phyloP scores from a whole-genome alignment of 2,329 filamentous ascomycete genomes.

The Pseudocercospora eumusae region DNA sequence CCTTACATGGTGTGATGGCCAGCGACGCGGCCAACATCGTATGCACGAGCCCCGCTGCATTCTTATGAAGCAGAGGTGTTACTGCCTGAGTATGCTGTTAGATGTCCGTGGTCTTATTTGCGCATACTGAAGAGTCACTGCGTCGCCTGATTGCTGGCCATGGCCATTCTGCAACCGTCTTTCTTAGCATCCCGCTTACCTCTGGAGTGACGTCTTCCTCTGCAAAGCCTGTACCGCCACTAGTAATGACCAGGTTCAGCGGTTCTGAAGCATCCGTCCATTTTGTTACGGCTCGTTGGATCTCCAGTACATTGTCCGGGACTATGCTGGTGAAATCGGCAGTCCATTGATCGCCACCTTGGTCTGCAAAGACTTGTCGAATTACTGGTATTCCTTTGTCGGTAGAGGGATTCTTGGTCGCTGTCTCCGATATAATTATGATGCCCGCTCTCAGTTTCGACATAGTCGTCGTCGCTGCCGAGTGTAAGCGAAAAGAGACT shows the following conservation, averaged over 20 bases:
- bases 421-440: slow-evolving; percentile 88
- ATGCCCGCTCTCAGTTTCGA: slow-evolving; percentile 68
- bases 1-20: slow-evolving; percentile 83
- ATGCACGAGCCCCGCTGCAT: slow-evolving; percentile 89
- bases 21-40: slow-evolving; percentile 88
- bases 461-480: background rate
- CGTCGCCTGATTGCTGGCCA: background rate
- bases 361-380: slow-evolving; percentile 65
- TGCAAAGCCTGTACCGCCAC: slow-evolving; percentile 91
- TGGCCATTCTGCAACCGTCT: background rate
- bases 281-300: slow-evolving; percentile 69
- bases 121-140: background rate
- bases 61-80: slow-evolving; percentile 74
- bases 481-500: background rate
- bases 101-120: background rate
- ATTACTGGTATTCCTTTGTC: slow-evolving; percentile 72
- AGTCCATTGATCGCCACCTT: slow-evolving; percentile 71
- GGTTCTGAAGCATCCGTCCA: slow-evolving; percentile 68
- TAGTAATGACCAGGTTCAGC: slow-evolving; percentile 79
- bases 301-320: slow-evolving; percentile 70
- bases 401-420: slow-evolving; percentile 72
- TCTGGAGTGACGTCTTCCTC: slow-evolving; percentile 84
- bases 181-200: slow-evolving; percentile 50
- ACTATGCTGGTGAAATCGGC: slow-evolving; percentile 72
- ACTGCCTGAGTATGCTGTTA: slow-evolving; percentile 61